Evolutionary conservation across 257 asterid species (phyloP), one percentile per base, ranked within the genome.

Genomic region (Leptodermis oblonga): DNA sequence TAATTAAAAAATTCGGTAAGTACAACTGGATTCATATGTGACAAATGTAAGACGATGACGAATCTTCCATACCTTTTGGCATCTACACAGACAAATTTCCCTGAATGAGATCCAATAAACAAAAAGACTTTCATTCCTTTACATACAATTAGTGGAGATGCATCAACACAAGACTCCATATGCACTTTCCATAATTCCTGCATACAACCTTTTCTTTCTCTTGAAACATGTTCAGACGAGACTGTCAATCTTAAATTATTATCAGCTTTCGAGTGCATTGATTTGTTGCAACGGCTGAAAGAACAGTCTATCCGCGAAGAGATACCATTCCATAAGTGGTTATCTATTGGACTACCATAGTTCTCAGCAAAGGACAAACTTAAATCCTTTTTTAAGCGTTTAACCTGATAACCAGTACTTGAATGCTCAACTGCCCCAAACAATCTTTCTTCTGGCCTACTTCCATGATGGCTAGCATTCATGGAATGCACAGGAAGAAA

Each of bases 121-220:
- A 93, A 49, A 75, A 67, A 85, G 33, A 78, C 62, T 66, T 81
- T 73, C 62, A 79, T 81, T 82, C 80, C 96, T 63, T 74, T 86
- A 41, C 78, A 77, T 80, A 93, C 86, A 78, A 90, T 69, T 62
- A 93, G 89, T 64, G 98, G 97, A 59, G 98, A 93, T 65, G 98
- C 98, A 78, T 93, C 98, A 73, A 93, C 92, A 80, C 98, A 93
- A 74, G 98, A 88, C 56, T 80, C 86, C 90, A 85, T 72, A 79
- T 80, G 73, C 56, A 87, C 82, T 85, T 87, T 87, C 98, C 97
- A 93, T 33, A 62, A 69, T 73, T 84, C 81, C 70, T 49, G 82
- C 90, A 92, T 71, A 73, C 70, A 79, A 72, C 82, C 80, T 72
- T 71, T 81, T 73, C 84, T 75, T 65, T 77, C 86, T 71, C 75